Base-by-base conservation (phyloP, 495 filamentous ascomycete species). In the Aspergillus conjunctus region DNA sequence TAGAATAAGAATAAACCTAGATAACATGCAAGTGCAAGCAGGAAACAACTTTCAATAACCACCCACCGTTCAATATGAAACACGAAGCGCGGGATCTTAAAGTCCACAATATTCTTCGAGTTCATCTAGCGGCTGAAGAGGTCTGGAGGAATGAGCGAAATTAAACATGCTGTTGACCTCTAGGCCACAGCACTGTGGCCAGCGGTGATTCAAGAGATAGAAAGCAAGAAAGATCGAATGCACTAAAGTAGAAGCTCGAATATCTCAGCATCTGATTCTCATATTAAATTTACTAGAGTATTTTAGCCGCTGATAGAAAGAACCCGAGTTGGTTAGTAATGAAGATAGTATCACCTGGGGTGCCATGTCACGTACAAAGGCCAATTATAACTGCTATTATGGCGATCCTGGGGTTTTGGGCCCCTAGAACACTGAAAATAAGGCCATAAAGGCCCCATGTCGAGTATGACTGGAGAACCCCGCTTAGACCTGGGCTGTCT, bases 371-470 rank as follows among this genome's bases (percentile, higher is more conserved):
- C 46, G 44, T 54, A 73, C 71, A 62, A 31, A 60, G 49, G 50
- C 64, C 54, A 21, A 76, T 48, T 37, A 69, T 56, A 17, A 70
- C 18, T 5, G 72, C 26, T 30, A 51, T 41, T 20, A 70, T 58
- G 15, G 64, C 64, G 46, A 64, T 37, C 34, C 51, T 71, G 14
- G 64, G 37, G 32, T 66, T 74, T 41, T 74, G 71, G 4, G 58
- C 56, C 0, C 64, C 68, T 48, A 74, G 57, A 1, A 70, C 6
- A 43, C 68, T 54, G 21, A 72, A 26, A 39, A 76, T 51, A 20
- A 73, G 21, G 21, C 65, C 61, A 17, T 58, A 69, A 0, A 71
- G 9, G 5, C 58, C 64, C 72, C 73, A 73, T 8, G 59, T 30
- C 0, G 67, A 70, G 20, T 62, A 66, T 51, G 62, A 58, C 1